Base-by-base conservation (phyloP, 2,329 filamentous ascomycete genomes). In the Exophiala bonariae region DNA sequence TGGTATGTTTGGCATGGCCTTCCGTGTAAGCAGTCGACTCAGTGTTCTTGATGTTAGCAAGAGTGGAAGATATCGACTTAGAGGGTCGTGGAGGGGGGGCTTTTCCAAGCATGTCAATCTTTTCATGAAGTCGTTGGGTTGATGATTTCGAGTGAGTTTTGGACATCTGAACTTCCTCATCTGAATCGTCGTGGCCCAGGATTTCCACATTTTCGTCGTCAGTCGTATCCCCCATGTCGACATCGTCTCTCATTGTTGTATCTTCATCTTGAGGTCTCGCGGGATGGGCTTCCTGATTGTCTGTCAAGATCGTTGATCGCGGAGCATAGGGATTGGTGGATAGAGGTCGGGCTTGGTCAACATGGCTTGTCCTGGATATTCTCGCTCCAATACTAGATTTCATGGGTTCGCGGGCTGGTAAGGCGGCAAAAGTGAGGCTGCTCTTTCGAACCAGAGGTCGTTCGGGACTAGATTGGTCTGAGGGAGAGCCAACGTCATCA, bases 101-200 rank as follows among this genome's bases (percentile, higher is more conserved):
- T 67, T 83, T 75, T 28, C 79, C 79, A 31, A 86, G 75, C 76
- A 84, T 80, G 53, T 84, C 95, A 59, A 99, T 97, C 59, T 91
- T 89, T 60, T 97, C 92, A 56, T 96, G 90, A 13, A 99, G 75
- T 34, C 88, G 79, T 66, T 97, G 91, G 0, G 93, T 96, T n/a
- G 93, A 95, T 0, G 89, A 91, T 65, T 95, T 95, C 68, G 83
- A 89, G 61, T 92, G 85, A 2, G 78, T 67, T 57, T 76, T 79
- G 4, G 78, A 76, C 22, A 75, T 74, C 34, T 77, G 77, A 1
- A 69, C 66, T 13, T 71, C 67, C 9, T 66, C 62, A 39, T 76
- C 68, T 34, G 75, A 70, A 30, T 75, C 63, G 34, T 73, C 62
- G 22, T 61, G 50, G 3, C 67, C 64, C 7, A 59, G 20, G 17